These are phyloP conservation scores for Colletotrichum sp. DNA, from an alignment of 2,329 filamentous ascomycete species.

Conservation along the genomic window DNA sequence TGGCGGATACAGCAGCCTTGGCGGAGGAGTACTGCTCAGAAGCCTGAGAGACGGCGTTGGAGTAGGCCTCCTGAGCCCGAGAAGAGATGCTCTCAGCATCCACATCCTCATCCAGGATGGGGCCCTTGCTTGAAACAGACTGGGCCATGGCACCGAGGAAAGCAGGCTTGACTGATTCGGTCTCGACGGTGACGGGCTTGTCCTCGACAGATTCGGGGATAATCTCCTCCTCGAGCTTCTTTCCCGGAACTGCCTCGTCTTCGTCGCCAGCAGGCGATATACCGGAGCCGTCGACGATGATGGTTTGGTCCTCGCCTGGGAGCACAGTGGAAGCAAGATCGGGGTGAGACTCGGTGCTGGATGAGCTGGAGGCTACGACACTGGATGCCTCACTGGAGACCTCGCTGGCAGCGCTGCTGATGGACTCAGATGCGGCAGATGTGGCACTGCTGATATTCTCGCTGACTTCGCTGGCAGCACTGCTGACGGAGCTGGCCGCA, in stretches of 20 bases:
- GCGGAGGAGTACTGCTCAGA: constrained; percentile 73
- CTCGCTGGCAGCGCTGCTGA: constrained; percentile 23
- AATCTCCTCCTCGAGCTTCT: constrained; percentile 28
- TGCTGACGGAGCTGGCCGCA: background rate
- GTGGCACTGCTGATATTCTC: constrained; percentile 13
- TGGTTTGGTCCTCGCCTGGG: constrained; percentile 17
- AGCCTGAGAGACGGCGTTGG: constrained; percentile 67
- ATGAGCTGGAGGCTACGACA: background rate
- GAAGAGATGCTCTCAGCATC: constrained; percentile 43
- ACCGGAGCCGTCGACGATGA: constrained; percentile 22
- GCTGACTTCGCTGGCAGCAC: background rate
- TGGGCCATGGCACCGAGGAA: constrained; percentile 58
- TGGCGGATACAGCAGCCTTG: constrained; percentile 68
- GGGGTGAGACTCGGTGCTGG: background rate
- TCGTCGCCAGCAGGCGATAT: constrained; percentile 23
- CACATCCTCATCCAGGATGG: constrained; percentile 54
- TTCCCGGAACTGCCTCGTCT: constrained; percentile 15
- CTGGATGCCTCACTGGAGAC: constrained; percentile 23
- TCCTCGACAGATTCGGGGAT: constrained; percentile 26
- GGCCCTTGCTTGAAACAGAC: constrained; percentile 49
- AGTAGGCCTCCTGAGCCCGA: constrained; percentile 64
- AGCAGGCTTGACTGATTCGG: constrained; percentile 46
- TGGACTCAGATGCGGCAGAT: constrained; percentile 27
- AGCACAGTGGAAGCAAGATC: constrained; percentile 21
- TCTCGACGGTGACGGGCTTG: constrained; percentile 30